These are phyloP conservation scores for Delonix regia DNA, from an alignment of 306 rosid species.

Conservation along the genomic window DNA sequence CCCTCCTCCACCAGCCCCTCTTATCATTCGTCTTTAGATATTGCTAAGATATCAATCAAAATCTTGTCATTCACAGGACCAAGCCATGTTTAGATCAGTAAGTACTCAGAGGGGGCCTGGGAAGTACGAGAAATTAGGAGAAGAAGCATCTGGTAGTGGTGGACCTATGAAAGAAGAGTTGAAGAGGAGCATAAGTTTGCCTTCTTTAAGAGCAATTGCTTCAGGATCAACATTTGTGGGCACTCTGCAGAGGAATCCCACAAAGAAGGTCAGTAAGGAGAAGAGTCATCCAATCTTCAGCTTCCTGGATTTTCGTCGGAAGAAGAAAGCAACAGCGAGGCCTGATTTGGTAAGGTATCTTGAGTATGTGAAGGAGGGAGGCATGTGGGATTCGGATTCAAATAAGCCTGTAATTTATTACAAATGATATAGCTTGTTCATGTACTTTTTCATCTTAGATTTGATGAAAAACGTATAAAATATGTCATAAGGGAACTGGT, in stretches of 20 bases:
- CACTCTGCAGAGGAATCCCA: conserved; percentile 46
- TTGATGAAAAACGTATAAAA: neutral
- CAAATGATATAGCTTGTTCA: conserved; percentile 33
- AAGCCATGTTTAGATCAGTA: conserved; percentile 59
- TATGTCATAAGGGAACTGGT: neutral
- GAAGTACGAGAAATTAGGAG: conserved; percentile 52
- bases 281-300: conserved; percentile 55
- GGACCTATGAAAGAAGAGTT: conserved; percentile 39
- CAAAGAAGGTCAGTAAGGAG: conserved; percentile 48
- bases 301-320: conserved; percentile 46
- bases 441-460: neutral
- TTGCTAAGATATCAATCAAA: neutral
- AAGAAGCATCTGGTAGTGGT: conserved; percentile 44
- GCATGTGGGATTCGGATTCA: conserved; percentile 60
- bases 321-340: conserved; percentile 63
- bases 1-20: conserved; percentile 22
- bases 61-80: neutral
- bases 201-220: conserved; percentile 29
- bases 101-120: conserved; percentile 45
- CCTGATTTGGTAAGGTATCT: conserved; percentile 65
- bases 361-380: conserved; percentile 76
- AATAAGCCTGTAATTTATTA: conserved; percentile 63
- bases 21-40: neutral
- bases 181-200: conserved; percentile 56
- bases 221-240: conserved; percentile 32